Evolutionary conservation across 805 yeast genomes (phyloP), one percentile per base, ranked within the genome.

Genomic region (Wickerhamomyces strasburgensis): DNA sequence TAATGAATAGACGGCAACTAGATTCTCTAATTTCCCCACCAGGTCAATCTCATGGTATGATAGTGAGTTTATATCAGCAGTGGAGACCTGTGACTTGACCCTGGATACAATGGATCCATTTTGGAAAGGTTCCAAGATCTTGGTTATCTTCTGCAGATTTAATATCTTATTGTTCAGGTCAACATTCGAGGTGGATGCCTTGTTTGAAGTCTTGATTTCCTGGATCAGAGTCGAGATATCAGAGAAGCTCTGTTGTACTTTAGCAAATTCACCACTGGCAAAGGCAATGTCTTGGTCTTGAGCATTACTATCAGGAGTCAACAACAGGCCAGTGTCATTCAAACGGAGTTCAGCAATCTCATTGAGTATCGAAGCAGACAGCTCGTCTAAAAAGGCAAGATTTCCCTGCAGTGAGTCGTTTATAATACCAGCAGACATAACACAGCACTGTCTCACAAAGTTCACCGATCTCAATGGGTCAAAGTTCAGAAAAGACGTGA

Each of bases 1-100:
- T 3, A 64, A 36, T 1, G 62, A 54, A 36, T 66, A 59, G n/a
- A 55, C 48, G 5, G 53, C 32, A 1, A 62, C 45, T 6, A 59
- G 40, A 44, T 56, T 49, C 29, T 62, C 62, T 14, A 60, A 36
- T 25, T 44, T 42, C 5, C 27, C 14, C 4, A 46, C 19, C 14
- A 50, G 16, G 7, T 40, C 29, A 1, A 50, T 17, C 24, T 54
- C 55, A 23, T 42, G 29, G 0, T 14, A 16, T 10, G 33, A 38
- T 14, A 32, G 11, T 3, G 16, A 21, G 14, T 27, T 35, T 4
- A n/a, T 11, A 27, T 13, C 19, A 17, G 27, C 10, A 14, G 17
- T 3, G 16, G 32, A 10, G 14, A 38, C 29, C 7, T 29, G 16
- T 3, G 21, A 23, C 4, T 35, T 7, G 13, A 30, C 31, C 7